Conservation (phyloP, 257 asterid species). For the Scutellaria barbata region DNA sequence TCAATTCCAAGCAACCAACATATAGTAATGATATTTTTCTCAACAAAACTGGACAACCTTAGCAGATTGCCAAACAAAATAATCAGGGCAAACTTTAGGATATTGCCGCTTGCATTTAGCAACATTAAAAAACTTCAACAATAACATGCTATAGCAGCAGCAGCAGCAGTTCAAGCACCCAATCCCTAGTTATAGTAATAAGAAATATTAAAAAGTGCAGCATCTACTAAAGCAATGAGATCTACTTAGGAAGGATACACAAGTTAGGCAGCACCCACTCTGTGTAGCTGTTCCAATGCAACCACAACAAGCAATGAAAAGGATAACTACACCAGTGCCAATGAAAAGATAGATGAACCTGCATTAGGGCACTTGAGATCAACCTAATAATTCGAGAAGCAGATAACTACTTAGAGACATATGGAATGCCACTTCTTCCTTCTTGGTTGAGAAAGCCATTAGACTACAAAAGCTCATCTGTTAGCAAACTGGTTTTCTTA, state of each 20-base stretch:
- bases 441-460: constrained; percentile 26
- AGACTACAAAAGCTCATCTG: neutral
- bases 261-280: constrained; percentile 90
- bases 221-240: constrained; percentile 14
- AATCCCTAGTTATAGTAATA: neutral
- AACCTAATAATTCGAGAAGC: constrained; percentile 4
- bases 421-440: constrained; percentile 1
- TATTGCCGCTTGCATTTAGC: neutral
- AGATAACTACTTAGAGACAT: neutral
- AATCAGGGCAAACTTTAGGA: neutral
- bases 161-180: constrained; percentile 15
- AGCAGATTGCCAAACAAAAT: neutral
- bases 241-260: constrained; percentile 71
- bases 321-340: constrained; percentile 74
- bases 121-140: neutral
- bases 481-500: neutral
- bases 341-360: constrained; percentile 94
- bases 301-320: constrained; percentile 82
- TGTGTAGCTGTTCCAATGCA: constrained; percentile 78
- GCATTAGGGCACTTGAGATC: constrained; percentile 40
- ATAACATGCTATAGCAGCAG: neutral
- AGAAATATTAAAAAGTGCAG: constrained; percentile 3
- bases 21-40: neutral
- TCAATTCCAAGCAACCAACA: constrained; percentile 8
- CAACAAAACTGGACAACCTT: neutral